Conservation (phyloP, 1,139 yeast species). For the Spathaspora jeffriesii region DNA sequence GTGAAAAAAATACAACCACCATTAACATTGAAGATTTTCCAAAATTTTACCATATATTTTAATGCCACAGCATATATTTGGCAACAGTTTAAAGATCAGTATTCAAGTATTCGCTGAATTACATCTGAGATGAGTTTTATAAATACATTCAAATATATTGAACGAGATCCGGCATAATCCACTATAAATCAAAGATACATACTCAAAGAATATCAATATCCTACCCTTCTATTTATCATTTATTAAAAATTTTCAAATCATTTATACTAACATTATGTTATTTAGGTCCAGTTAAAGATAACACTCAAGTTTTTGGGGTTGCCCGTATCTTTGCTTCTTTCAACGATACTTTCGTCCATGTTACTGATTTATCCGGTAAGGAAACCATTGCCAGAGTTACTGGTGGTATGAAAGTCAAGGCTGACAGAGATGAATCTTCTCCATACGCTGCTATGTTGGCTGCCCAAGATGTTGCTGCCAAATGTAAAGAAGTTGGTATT, state of each 20-base stretch:
- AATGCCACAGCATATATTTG: neutral
- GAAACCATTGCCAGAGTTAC: slow-evolving; percentile 99
- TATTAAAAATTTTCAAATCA: neutral
- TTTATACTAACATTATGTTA: slow-evolving; percentile 8
- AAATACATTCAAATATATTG: neutral
- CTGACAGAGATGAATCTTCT: slow-evolving; percentile 99
- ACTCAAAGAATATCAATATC: neutral
- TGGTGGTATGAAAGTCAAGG: slow-evolving; percentile 99
- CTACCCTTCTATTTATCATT: neutral
- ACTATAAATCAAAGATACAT: no score
- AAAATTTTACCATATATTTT: neutral
- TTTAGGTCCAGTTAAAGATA: slow-evolving; percentile 19
- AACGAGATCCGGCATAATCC: no score
- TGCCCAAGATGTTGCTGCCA: slow-evolving; percentile 99
- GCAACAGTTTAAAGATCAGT: neutral
- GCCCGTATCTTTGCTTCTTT: slow-evolving; percentile 99
- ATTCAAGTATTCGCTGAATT: neutral
- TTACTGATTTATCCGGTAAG: slow-evolving; percentile 99
- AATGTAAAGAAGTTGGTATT: slow-evolving; percentile 99
- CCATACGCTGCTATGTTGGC: slow-evolving; percentile 99
- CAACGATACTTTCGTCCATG: slow-evolving; percentile 99
- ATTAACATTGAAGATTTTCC: neutral
- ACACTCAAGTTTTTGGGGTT: slow-evolving; percentile 99
- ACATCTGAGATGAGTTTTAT: neutral
- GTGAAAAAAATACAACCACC: neutral